A percentile compares a stretch with the other conserved stretches of the same genome.
Conservation (phyloP, 2,329 filamentous ascomycete species). For the Thielaviopsis musarum region DNA sequence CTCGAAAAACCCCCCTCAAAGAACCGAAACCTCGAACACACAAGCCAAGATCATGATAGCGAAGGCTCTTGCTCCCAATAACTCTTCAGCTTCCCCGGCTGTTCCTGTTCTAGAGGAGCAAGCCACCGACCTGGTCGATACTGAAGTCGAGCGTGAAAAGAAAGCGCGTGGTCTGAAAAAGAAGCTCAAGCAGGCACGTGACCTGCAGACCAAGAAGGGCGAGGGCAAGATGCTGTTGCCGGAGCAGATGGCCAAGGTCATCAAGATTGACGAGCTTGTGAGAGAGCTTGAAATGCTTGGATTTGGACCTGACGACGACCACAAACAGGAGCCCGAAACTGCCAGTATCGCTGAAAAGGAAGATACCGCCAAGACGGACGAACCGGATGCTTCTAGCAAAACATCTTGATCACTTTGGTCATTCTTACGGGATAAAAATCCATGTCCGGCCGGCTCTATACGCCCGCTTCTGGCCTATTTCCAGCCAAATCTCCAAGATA, state of each 20-base stretch:
- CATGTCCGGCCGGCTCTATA: too few relatives aligned
- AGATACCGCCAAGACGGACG: background rate
- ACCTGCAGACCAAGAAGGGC: slow-evolving; percentile 82
- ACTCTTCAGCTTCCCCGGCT: background rate
- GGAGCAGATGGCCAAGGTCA: slow-evolving; percentile 94
- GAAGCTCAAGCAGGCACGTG: slow-evolving; percentile 85
- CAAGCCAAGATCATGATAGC: background rate
- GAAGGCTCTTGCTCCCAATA: background rate
- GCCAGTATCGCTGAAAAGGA: background rate
- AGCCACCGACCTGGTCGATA: background rate
- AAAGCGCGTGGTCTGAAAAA: slow-evolving; percentile 84
- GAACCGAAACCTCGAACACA: background rate
- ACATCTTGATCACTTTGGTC: background rate
- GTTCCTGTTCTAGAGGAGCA: background rate
- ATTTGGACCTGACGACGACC: slow-evolving; percentile 63
- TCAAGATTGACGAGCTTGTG: slow-evolving; percentile 88
- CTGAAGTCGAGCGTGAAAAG: slow-evolving; percentile 58
- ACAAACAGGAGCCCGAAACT: slow-evolving; percentile 18
- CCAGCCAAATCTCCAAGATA: too few relatives aligned
- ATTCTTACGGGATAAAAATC: too few relatives aligned
- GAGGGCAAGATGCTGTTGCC: slow-evolving; percentile 68
- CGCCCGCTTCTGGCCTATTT: too few relatives aligned
- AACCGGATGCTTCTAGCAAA: background rate
- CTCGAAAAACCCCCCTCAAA: background rate
- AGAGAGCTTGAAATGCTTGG: slow-evolving; percentile 73